phyloP scores from a whole-genome alignment of 495 filamentous ascomycete species.

The Chaetomium cochliodes region DNA sequence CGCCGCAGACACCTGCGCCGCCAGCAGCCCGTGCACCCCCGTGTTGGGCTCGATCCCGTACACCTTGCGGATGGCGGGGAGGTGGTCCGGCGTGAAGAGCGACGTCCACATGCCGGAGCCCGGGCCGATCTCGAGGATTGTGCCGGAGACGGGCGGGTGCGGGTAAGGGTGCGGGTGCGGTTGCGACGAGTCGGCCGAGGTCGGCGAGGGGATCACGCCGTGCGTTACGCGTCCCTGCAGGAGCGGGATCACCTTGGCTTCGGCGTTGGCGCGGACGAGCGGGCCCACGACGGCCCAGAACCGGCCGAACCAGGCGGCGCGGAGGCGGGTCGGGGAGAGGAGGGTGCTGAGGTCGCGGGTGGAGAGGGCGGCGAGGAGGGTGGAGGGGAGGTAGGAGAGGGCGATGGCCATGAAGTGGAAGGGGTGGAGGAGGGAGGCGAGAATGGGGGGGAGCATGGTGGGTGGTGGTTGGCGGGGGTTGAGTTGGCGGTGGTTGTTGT shows the following conservation, averaged over 20 bases:
- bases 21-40: conserved; percentile 53
- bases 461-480: conserved; percentile 4
- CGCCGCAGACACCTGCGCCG: conserved; percentile 43
- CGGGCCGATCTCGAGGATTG: conserved; percentile 50
- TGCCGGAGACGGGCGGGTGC: conserved; percentile 37
- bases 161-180: conserved; percentile 17
- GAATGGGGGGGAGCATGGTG: conserved; percentile 10
- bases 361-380: conserved; percentile 36
- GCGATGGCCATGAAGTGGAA: conserved; percentile 42
- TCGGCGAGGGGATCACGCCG: conserved; percentile 24
- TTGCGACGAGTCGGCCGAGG: too few species aligned
- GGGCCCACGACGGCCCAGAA: conserved; percentile 51
- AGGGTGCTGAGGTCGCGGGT: conserved; percentile 31
- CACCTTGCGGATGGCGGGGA: conserved; percentile 49
- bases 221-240: conserved; percentile 38
- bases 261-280: conserved; percentile 31
- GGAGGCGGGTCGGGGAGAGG: conserved; percentile 37
- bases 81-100: conserved; percentile 30
- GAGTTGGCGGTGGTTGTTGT: not conserved
- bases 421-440: conserved; percentile 38
- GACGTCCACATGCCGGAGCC: conserved; percentile 50
- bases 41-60: conserved; percentile 69
- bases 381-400: conserved; percentile 39
- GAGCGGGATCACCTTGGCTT: conserved; percentile 40
- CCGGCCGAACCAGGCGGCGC: conserved; percentile 48